A percentile compares a stretch with the other conserved stretches of the same genome.
Conservation (phyloP, 2,329 filamentous ascomycete species). For the Aspergillus brasiliensis region DNA sequence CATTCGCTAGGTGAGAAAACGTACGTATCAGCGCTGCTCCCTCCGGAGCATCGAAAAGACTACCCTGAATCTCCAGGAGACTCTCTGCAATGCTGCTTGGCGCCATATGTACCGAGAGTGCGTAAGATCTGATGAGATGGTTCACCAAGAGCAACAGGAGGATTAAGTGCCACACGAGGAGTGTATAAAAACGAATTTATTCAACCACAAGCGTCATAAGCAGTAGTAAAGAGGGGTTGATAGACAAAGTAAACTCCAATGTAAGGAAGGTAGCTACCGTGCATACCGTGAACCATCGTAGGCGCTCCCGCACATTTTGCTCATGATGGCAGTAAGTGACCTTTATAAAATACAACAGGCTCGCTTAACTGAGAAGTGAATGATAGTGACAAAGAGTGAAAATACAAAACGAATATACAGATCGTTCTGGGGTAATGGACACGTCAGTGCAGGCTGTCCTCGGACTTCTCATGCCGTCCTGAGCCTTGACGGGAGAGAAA, state of each 20-base stretch:
- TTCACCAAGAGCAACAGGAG: not conserved
- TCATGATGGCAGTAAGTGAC: not conserved
- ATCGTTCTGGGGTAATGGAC: not conserved
- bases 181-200: not conserved
- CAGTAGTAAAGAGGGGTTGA: not conserved
- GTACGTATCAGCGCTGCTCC: conserved; percentile 54
- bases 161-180: not conserved
- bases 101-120: not conserved
- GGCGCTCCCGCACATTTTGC: not conserved
- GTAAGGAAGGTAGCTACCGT: not conserved
- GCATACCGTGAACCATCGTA: not conserved
- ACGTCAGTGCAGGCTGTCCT: not conserved
- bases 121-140: not conserved
- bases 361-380: not conserved
- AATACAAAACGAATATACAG: not conserved
- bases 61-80: conserved; percentile 42
- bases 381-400: not conserved
- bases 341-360: not conserved
- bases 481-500: conserved; percentile 20
- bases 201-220: not conserved
- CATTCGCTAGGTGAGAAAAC: conserved; percentile 7
- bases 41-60: conserved; percentile 57
- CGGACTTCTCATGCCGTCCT: conserved; percentile 4
- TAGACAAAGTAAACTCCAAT: not conserved
- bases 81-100: not conserved